A percentile compares a stretch with the other conserved stretches of the same genome.
These are phyloP conservation scores for Fraxinus angustifolia DNA, from an alignment of 305 asterid species.

Conservation along the genomic window DNA sequence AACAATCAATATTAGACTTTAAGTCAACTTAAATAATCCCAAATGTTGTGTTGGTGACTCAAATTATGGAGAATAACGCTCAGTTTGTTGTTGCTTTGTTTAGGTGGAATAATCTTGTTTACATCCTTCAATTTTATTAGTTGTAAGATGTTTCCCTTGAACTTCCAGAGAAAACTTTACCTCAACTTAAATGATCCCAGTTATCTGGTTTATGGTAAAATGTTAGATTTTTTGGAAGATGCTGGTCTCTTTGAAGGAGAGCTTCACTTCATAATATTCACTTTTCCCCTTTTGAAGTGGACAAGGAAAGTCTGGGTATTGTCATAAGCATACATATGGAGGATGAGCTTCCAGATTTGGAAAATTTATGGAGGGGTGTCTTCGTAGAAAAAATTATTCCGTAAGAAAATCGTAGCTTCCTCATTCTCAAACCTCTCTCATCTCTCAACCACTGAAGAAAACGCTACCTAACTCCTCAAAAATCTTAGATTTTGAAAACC, in stretches of 20 bases:
- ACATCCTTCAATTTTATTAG: neutral
- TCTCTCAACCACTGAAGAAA: too few species aligned
- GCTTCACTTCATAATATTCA: constrained; percentile 21
- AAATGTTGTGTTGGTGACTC: neutral
- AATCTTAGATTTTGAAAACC: too few species aligned
- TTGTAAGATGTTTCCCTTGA: neutral
- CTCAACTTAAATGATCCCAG: too few species aligned
- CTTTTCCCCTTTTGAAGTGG: constrained; percentile 72
- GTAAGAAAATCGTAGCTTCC: too few species aligned
- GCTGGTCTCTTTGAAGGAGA: constrained; percentile 44
- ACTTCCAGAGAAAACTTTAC: too few species aligned
- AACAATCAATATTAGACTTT: neutral
- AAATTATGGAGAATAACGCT: neutral
- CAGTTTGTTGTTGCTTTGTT: neutral
- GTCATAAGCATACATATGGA: constrained; percentile 27
- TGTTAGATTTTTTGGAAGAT: constrained; percentile 49
- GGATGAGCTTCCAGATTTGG: constrained; percentile 47
- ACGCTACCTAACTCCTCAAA: too few species aligned
- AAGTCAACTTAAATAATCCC: constrained; percentile 2
- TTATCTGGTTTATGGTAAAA: constrained; percentile 9
- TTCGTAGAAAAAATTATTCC: too few species aligned
- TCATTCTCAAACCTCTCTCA: too few species aligned
- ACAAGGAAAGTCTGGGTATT: constrained; percentile 49
- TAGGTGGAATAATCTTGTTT: neutral
- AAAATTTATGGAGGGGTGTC: constrained; percentile 1